Percentiles rank a stretch among this genome's conserved stretches.
Conservation (phyloP, 176 grass and related monocot species). For the Paspalum notatum region DNA sequence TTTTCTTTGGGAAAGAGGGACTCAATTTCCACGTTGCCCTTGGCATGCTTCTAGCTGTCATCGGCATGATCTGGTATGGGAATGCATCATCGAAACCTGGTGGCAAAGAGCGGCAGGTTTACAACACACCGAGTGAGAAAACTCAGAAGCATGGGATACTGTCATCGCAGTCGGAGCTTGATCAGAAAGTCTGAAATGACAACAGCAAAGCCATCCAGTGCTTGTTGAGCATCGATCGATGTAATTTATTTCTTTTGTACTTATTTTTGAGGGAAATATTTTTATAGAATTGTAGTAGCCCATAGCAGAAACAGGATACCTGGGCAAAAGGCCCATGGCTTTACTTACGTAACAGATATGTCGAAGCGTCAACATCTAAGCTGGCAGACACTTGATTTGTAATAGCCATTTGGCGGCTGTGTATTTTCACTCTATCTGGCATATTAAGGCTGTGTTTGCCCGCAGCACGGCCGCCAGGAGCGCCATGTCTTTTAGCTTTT, state of each 20-base stretch:
- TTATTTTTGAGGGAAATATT: not conserved
- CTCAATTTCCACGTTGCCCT: slow-evolving; percentile 60
- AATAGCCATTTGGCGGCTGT: not conserved
- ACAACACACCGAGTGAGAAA: slow-evolving; percentile 32
- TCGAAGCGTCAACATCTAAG: not conserved
- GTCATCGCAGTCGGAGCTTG: slow-evolving; percentile 36
- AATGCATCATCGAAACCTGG: slow-evolving; percentile 67
- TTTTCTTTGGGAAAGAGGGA: slow-evolving; percentile 66
- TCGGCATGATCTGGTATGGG: slow-evolving; percentile 71
- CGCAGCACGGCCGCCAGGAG: too few relatives aligned
- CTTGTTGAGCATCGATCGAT: not conserved
- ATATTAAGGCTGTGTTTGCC: not conserved
- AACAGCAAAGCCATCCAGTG: not conserved
- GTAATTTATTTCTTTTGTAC: not conserved
- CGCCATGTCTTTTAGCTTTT: too few relatives aligned
- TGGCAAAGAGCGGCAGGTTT: slow-evolving; percentile 55
- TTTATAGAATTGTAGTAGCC: slow-evolving; percentile 27
- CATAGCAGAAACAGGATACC: slow-evolving; percentile 19
- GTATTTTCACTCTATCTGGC: not conserved
- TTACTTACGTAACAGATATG: slow-evolving; percentile 7
- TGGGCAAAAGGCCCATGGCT: slow-evolving; percentile 4
- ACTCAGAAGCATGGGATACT: slow-evolving; percentile 34
- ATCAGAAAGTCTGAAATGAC: slow-evolving; percentile 46
- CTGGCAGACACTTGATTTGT: slow-evolving; percentile 23
- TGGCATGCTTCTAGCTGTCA: slow-evolving; percentile 61